Percentiles rank a stretch among this genome's conserved stretches.
Conservation (phyloP, 352 stramenopile genomes). For the Phytopythium sindhum region DNA sequence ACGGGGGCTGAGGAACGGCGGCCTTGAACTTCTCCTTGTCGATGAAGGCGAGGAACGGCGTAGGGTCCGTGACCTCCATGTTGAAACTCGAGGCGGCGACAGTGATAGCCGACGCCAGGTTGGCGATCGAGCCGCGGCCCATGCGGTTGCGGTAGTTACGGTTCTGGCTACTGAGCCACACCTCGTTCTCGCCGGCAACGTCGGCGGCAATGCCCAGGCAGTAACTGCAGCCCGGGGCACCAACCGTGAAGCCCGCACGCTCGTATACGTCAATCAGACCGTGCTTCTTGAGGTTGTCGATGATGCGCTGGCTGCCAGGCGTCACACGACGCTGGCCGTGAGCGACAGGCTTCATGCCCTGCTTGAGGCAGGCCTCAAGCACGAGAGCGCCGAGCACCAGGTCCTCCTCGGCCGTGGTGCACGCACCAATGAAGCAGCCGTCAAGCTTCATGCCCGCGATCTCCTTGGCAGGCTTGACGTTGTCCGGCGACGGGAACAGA, state of each 20-base stretch:
- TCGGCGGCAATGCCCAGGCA: slow-evolving; percentile 82
- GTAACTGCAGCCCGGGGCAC: slow-evolving; percentile 75
- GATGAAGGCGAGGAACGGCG: slow-evolving; percentile 69
- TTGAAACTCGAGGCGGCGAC: slow-evolving; percentile 81
- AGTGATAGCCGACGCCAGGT: slow-evolving; percentile 76
- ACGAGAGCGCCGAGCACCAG: slow-evolving; percentile 76
- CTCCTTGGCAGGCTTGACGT: slow-evolving; percentile 69
- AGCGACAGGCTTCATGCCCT: slow-evolving; percentile 52
- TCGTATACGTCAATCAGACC: slow-evolving; percentile 78
- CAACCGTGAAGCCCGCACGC: slow-evolving; percentile 72
- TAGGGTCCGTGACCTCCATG: slow-evolving; percentile 78
- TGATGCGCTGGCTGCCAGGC: slow-evolving; percentile 73
- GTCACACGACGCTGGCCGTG: slow-evolving; percentile 74
- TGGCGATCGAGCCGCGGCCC: slow-evolving; percentile 76
- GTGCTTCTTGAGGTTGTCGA: slow-evolving; percentile 76
- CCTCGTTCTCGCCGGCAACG: slow-evolving; percentile 75
- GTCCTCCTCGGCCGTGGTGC: slow-evolving; percentile 80
- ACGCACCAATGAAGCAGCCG: slow-evolving; percentile 85
- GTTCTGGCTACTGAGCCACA: slow-evolving; percentile 84
- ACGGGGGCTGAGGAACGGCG: slow-evolving; percentile 47
- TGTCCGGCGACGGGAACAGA: slow-evolving; percentile 79
- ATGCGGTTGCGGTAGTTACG: slow-evolving; percentile 89
- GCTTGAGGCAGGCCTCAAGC: slow-evolving; percentile 69
- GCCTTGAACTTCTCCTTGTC: slow-evolving; percentile 64
- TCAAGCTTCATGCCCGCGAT: slow-evolving; percentile 72